A percentile compares a stretch with the other conserved stretches of the same genome.
These are phyloP conservation scores for Avena insularis DNA, from an alignment of 176 grass and related monocot genomes.

Conservation along the genomic window DNA sequence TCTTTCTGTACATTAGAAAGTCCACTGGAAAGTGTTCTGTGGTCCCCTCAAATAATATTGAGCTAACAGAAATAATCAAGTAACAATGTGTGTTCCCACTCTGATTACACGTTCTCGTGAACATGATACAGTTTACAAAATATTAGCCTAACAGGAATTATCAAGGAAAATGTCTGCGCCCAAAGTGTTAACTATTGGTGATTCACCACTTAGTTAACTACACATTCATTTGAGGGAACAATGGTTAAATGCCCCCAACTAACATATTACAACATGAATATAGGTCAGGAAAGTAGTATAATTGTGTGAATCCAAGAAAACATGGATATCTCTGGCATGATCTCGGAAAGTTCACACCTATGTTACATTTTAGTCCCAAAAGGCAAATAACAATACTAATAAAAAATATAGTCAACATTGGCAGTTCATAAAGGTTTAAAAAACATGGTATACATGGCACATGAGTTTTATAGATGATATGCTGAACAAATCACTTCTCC, in stretches of 20 bases:
- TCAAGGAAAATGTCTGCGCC: neutral
- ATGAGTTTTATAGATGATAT: neutral
- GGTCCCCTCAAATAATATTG: slow-evolving; percentile 9
- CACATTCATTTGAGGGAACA: slow-evolving; percentile 3
- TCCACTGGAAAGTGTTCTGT: neutral
- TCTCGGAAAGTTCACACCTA: neutral
- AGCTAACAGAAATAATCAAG: slow-evolving; percentile 8
- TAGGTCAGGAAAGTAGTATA: slow-evolving; percentile 5
- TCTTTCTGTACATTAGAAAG: slow-evolving; percentile 23
- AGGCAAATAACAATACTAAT: slow-evolving; percentile 18
- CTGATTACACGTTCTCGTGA: neutral
- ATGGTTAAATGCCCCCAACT: neutral
- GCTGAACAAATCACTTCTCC: slow-evolving; percentile 7
- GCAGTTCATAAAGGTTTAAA: neutral
- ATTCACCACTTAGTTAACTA: neutral
- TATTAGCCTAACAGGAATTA: slow-evolving; percentile 32
- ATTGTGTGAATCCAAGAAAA: neutral
- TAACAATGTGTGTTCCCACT: neutral
- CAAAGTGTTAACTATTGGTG: slow-evolving; percentile 6
- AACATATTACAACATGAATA: slow-evolving; percentile 27
- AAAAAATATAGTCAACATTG: neutral
- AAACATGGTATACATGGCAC: neutral
- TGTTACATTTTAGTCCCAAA: neutral
- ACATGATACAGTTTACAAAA: neutral
- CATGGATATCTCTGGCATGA: slow-evolving; percentile 2